Evolutionary conservation across 306 rosid genomes (phyloP), one percentile per base, ranked within the genome.

Genomic region (Bauhinia variegata): DNA sequence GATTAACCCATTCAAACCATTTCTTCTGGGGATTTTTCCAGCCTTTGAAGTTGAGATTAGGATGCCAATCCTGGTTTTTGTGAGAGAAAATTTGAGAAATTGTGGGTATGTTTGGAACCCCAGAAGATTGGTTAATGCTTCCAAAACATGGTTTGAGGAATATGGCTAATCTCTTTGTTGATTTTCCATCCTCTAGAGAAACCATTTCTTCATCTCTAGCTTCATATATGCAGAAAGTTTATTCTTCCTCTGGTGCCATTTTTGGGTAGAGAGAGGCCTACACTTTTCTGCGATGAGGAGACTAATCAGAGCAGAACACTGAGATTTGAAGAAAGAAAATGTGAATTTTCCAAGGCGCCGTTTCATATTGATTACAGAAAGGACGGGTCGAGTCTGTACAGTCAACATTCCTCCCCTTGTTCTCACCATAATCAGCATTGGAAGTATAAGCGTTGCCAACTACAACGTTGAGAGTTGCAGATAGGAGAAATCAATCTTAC

Each of bases 1-100:
- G 30, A 2, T 71, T 72, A 32, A 71, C 8, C 80, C 80, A 80
- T 3, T 52, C 43, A 7, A 56, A 15, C 84, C 80, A 80, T 34
- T 65, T 71, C 18, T 3, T 39, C 17, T 46, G 74, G 0, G 78
- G 75, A 7, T 32, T 44, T 1, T 47, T 41, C 80, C 84, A 80
- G 1, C 84, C 72, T 18, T 11, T 67, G 48, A 75, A 63, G 32
- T 43, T 7, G 54, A 72, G 17, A 36, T 70, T 59, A 1, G 57
- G 56, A 67, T 36, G 41, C 36, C 15, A 5, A 2, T 23, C 15
- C 6, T 39, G 46, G 36, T n/a, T 32, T 5, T 65, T 8, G 2
- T 38, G 39, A 33, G 67, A 36, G 41, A 8, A 36, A 36, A 36
- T 36, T 36, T 36, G 41, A 36, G 41, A 36, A 23, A 23, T 30